phyloP scores from a whole-genome alignment of 2,329 filamentous ascomycete species.

The Colletotrichum sp. region DNA sequence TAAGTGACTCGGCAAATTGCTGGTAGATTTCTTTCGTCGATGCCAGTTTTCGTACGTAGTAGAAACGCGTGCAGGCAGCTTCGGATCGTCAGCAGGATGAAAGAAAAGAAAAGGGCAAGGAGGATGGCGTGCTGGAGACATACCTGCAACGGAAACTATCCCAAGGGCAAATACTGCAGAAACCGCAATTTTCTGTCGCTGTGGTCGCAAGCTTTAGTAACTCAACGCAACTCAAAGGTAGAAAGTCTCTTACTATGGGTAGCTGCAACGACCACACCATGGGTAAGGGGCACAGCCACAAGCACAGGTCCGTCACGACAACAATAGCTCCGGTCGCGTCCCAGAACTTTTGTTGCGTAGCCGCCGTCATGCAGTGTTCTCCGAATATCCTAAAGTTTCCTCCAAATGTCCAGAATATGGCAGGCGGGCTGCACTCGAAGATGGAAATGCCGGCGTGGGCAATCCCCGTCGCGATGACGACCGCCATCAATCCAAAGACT shows the following conservation, averaged over 20 bases:
- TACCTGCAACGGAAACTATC: neutral
- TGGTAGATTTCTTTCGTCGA: neutral
- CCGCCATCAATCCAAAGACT: neutral
- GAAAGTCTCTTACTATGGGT: neutral
- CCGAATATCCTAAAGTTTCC: neutral
- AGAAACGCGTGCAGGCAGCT: neutral
- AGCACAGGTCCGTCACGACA: neutral
- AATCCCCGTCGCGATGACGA: neutral
- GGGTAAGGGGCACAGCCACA: neutral
- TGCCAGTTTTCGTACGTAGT: neutral
- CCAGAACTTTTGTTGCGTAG: neutral
- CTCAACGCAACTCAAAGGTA: accelerated
- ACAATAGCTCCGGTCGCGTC: neutral
- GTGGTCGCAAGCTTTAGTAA: accelerated
- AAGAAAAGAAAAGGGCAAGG: neutral
- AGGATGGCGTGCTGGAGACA: neutral
- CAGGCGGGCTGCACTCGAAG: neutral
- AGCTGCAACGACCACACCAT: neutral
- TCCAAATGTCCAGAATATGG: neutral
- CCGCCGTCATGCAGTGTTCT: neutral
- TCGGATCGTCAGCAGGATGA: neutral
- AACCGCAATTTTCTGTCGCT: neutral
- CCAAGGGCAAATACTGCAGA: neutral
- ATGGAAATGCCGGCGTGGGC: neutral
- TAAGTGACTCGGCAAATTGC: neutral